Evolutionary conservation across 805 yeast genomes (phyloP), one percentile per base, ranked within the genome.

Genomic region (Metschnikowia anglica): DNA sequence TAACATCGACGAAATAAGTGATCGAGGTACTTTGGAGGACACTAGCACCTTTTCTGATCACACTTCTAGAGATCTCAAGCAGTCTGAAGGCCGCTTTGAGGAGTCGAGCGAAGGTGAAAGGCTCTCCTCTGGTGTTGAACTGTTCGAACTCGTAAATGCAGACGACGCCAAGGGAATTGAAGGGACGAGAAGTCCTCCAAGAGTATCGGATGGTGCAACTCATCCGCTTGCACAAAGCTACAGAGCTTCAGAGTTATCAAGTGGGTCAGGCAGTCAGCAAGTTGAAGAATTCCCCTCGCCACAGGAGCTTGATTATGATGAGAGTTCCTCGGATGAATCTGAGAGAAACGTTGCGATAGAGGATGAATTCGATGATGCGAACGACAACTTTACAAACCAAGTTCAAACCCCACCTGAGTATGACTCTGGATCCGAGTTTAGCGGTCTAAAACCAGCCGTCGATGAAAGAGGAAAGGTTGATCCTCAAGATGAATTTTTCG

Each of bases 211-310:
- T 3, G 43, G 25, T 3, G 25, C 39, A 1, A 19, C 32, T 4
- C 48, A 47, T 23, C 52, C 49, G 10, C 44, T 43, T 5, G 38
- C 47, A 10, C 51, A 44, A 25, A 47, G 48, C 19, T 37, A 37
- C 30, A 37, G 44, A 17, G 36, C 44, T 8, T 40, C 47, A 11
- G 46, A 43, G 15, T 28, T 33, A 13, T 32, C 46, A 3, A 37
- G 42, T 12, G 42, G 46, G 5, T 32, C 46, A 4, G 42, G 42
- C 5, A 37, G 35, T 29, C 46, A 42, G 39, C 30, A 23, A 20
- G 29, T 33, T 6, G 73, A 70, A 11, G 86, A 81, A 49, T 81
- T 81, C 52, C 85, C 86, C 9, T 83, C 87, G 21, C 77, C 81
- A 33, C 62, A 70, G 49, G 83, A 82, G 50, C 58, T 79, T 24